phyloP scores from a whole-genome alignment of 2,329 filamentous ascomycete species.

The Dendrostoma leiphaemia region DNA sequence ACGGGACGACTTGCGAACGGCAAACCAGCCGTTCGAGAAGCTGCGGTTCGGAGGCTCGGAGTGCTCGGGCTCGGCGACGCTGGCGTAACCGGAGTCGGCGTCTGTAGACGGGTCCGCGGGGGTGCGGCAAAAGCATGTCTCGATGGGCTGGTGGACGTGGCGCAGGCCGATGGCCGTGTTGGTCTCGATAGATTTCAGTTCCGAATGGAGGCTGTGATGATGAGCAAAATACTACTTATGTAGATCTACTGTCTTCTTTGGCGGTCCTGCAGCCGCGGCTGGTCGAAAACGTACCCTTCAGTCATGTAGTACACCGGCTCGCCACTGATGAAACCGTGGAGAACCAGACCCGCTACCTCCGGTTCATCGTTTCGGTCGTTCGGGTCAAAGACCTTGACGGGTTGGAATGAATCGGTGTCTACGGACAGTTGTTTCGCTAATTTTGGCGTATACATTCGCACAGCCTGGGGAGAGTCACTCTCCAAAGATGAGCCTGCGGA shows the following conservation, averaged over 20 bases:
- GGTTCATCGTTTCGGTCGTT: neutral
- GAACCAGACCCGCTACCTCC: neutral
- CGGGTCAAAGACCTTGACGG: neutral
- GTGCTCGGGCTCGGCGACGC: neutral
- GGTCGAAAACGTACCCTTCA: neutral
- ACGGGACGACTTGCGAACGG: constrained; percentile 37
- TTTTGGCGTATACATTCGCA: neutral
- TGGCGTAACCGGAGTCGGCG: neutral
- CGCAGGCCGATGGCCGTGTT: neutral
- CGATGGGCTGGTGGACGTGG: neutral
- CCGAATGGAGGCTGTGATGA: neutral
- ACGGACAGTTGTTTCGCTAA: constrained; percentile 4
- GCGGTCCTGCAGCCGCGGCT: too few relatives aligned
- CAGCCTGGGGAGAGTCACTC: too few relatives aligned
- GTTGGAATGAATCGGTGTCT: neutral
- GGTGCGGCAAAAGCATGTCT: constrained; percentile 2
- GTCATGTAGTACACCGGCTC: neutral
- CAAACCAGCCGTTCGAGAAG: constrained; percentile 40
- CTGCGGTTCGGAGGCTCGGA: constrained; percentile 1
- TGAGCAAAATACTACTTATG: too few relatives aligned
- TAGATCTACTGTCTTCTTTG: neutral
- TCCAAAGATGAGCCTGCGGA: neutral
- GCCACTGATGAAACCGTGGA: neutral
- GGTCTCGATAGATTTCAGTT: neutral
- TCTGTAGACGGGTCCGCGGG: too few relatives aligned